These are phyloP conservation scores for Lichtheimia ramosa DNA, from an alignment of 371 early-diverging fungal species.

Conservation along the genomic window DNA sequence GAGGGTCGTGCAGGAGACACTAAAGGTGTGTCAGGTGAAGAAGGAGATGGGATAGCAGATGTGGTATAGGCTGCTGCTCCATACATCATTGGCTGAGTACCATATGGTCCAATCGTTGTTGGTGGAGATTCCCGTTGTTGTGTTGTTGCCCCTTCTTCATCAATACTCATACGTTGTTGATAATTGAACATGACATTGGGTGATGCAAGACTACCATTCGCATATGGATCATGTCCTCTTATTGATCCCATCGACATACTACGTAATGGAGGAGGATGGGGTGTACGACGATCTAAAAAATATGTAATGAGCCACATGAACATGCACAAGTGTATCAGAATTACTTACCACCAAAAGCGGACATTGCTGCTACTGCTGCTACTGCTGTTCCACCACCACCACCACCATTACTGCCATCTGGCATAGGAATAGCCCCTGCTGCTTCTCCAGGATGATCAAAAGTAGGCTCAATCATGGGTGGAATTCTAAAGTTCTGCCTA, in stretches of 20 bases:
- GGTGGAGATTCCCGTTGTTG: not conserved
- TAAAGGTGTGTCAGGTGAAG: constrained; percentile 40
- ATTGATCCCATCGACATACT: constrained; percentile 31
- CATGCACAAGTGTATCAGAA: not conserved
- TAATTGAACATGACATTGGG: constrained; percentile 7
- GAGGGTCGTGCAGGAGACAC: constrained; percentile 32
- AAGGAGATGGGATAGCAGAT: constrained; percentile 32
- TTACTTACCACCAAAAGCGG: constrained; percentile 9
- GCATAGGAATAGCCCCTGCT: no score
- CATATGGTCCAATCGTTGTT: constrained; percentile 13
- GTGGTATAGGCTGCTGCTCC: constrained; percentile 14
- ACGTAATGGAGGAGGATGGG: constrained; percentile 29
- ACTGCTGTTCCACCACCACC: no score
- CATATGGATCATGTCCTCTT: not conserved
- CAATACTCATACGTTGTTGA: constrained; percentile 3
- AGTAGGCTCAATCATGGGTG: constrained; percentile 46
- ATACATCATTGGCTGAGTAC: constrained; percentile 13
- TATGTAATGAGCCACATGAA: constrained; percentile 1
- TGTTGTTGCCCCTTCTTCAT: constrained; percentile 5
- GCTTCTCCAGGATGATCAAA: constrained; percentile 16
- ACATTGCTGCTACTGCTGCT: not conserved
- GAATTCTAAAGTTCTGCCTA: constrained; percentile 56
- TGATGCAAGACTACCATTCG: constrained; percentile 3
- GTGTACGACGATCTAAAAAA: constrained; percentile 13
- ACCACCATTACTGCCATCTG: no score